Evolutionary conservation across 2,329 filamentous ascomycete genomes (phyloP), one percentile per base, ranked within the genome.

Genomic region (Xylariales sp.): DNA sequence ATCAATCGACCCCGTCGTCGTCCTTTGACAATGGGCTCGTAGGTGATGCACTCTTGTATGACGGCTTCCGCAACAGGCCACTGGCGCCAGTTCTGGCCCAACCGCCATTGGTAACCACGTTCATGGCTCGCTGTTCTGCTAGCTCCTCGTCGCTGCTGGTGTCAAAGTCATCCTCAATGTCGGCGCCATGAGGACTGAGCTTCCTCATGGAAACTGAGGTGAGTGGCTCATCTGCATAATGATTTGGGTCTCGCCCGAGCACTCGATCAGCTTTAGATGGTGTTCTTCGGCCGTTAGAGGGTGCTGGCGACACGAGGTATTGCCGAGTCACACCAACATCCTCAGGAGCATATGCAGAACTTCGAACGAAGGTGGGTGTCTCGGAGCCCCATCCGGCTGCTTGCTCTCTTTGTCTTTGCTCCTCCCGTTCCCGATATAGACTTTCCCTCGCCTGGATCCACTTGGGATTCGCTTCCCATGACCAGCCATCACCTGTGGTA

Each of bases 401-500:
- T 14, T 75, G 65, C 60, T 88, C 84, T 42, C 83, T 69, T 45
- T 73, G 69, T 36, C 74, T 71, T 57, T 87, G 83, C 37, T 75
- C 68, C 40, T 77, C 69, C 33, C 80, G 66, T 46, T 83, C 78
- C 8, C 56, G 51, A 4, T 68, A 65, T n/a, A 89, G 70, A 15
- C 69, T 69, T 5, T 88, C 82, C 31, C 82, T 73, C 4, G 83
- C 85, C 25, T 82, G 80, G 3, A 86, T 48, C 86, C 93, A 98
- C 50, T 78, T 80, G 1, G 78, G 74, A 56, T 82, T 94, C 1
- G 90, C 78, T 55, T 96, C 89, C 93, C 93, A 98, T 32, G 73
- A 75, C 91, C 91, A 98, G 16, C 93, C 93, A 60, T 98, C 88
- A 24, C 91, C 91, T 0, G 80, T 86, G 2, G 89, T 95, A 56